Base-by-base conservation (phyloP, 441 rosid species). In the Pelargonium cotyledonis region DNA sequence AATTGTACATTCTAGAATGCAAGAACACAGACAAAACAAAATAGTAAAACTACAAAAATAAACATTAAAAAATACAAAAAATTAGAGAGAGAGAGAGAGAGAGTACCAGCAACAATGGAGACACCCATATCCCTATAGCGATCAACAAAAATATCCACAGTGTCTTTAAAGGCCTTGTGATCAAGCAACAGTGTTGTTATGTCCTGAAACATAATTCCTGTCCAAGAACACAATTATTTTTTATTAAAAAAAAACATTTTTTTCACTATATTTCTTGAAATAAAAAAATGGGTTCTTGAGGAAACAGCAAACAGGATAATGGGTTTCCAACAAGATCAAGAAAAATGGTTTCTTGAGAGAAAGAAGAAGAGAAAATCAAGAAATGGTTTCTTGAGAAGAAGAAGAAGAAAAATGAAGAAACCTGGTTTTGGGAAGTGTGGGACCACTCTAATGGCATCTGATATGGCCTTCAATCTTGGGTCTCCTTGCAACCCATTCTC, bases 151-250 rank as follows among this genome's bases (percentile, higher is more conserved):
- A 95, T 95, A 75, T 91, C 99, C 71, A 94, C 86, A 0, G 96
- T 86, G 70, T 94, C 75, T 78, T 91, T 85, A 71, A 94, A 94
- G 63, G 96, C 96, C 78, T 89, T 86, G 75, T 89, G 96, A 85
- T 94, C 89, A 81, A 89, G 51, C 79, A 94, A 73, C 83, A 94
- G 77, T 57, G 99, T 91, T 38, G 96, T 91, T 73, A 94, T 89
- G 51, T 94, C 99, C 68, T 94, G 99, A 81, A 94, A 94, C 99
- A 91, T 89, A 64, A 94, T 94, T 69, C 99, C 99, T 94, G 71
- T 67, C 74, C 26, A 1, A 65, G 5, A 53, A 51, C 47, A 63
- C 61, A n/a, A n/a, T n/a, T n/a, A n/a, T n/a, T n/a, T n/a, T n/a
- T n/a, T n/a, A n/a, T n/a, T n/a, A n/a, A n/a, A 65, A 14, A 16